Conservation (phyloP, 768 basidiomycete species). For the Favolaschia claudopus region DNA sequence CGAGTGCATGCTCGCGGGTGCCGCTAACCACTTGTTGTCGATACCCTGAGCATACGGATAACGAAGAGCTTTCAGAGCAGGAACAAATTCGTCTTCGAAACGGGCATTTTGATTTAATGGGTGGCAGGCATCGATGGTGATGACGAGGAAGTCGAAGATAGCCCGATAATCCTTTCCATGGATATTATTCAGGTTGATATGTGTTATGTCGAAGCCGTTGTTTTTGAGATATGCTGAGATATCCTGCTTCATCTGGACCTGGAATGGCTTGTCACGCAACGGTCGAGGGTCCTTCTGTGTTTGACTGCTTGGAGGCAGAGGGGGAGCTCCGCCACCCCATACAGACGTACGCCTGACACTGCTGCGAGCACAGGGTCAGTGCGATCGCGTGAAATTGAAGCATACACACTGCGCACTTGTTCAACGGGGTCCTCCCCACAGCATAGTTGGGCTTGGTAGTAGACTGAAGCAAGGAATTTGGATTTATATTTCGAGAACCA, state of each 20-base stretch:
- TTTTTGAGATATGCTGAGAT: conserved; percentile 73
- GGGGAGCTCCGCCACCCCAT: conserved; percentile 64
- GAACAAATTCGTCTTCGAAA: conserved; percentile 87
- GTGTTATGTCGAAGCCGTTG: conserved; percentile 71
- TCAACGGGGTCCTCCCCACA: conserved; percentile 82
- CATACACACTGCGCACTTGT: conserved; percentile 56
- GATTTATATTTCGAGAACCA: conserved; percentile 73
- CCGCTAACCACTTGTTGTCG: conserved; percentile 86
- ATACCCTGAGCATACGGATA: conserved; percentile 86
- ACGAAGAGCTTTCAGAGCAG: conserved; percentile 72
- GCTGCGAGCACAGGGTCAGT: conserved; percentile 38
- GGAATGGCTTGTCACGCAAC: conserved; percentile 77
- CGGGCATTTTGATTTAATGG: conserved; percentile 54
- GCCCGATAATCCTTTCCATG: conserved; percentile 87
- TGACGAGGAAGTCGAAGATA: conserved; percentile 83
- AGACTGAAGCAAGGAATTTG: conserved; percentile 77
- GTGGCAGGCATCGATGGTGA: conserved; percentile 74
- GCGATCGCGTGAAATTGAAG: background rate
- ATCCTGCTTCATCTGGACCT: conserved; percentile 79
- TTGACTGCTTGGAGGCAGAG: conserved; percentile 62
- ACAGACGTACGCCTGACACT: conserved; percentile 81
- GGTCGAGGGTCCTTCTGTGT: conserved; percentile 78
- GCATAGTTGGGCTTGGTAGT: conserved; percentile 67
- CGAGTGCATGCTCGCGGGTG: conserved; percentile 89
- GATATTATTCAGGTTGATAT: conserved; percentile 76